Base-by-base conservation (phyloP, 345 rosid species). In the Gossypium arboreum region DNA sequence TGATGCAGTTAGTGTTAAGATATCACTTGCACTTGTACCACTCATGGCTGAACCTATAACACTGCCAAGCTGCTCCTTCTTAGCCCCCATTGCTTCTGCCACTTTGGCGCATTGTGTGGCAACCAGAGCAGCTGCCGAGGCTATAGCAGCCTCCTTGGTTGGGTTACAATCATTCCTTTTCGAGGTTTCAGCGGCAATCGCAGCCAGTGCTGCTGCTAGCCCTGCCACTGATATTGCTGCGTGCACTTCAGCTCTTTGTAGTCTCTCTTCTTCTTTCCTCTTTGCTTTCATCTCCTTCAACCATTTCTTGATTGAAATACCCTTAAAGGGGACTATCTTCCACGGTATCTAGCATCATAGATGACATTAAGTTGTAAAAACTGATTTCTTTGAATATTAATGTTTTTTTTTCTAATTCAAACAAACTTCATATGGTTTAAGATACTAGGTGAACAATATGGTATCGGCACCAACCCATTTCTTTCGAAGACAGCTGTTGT, bases 61-160 rank as follows among this genome's bases (percentile, higher is more conserved):
- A 72, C 85, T 69, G 57, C 85, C 83, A 7, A 92, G 87, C 75
- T 94, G 91, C 54, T 91, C 91, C 75, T 85, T 87, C 81, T 84
- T 91, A 12, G 95, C 97, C 41, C 98, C 98, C 92, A 91, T 88
- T 7, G 92, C 90, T 83, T 91, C 95, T 0, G 98, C 98, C 56
- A 87, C 84, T 66, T 88, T 84, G 0, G 97, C 97, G 48, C 98
- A 94, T 68, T 92, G 92, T 0, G 92, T 91, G 0, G 97, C 97
- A 55, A 92, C 95, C 47, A 94, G 83, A 61, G 97, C 93, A 0
- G 97, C 97, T 0, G 97, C 98, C 13, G 97, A 92, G 17, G 95
- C 95, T 63, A 91, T 86, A 10, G 94, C 97, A 0, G 87, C 87
- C 18, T 91, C 95, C 78, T 78, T 87, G 20, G 82, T 76, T 3